Conservation (phyloP, 169 alveolate genomes). For the Plasmodium knowlesi region DNA sequence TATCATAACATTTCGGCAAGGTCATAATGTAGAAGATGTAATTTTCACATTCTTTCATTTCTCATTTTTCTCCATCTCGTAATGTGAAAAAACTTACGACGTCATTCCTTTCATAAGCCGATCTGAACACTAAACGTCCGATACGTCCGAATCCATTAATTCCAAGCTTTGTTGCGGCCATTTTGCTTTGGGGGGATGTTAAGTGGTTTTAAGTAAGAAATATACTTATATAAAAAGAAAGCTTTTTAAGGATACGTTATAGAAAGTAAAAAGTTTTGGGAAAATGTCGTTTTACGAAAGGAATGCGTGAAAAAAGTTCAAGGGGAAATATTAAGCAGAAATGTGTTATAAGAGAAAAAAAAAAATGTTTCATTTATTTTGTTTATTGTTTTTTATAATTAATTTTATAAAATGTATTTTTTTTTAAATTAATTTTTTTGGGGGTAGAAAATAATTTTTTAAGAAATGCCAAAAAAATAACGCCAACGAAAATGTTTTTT, state of each 20-base stretch:
- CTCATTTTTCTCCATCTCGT: not conserved
- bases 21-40: not conserved
- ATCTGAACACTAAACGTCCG: slow-evolving; percentile 98
- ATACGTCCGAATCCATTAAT: slow-evolving; percentile 99
- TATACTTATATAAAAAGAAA: not conserved
- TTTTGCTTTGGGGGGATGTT: slow-evolving; percentile 10
- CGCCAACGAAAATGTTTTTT: not conserved
- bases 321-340: not conserved
- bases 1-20: not conserved
- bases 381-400: not conserved
- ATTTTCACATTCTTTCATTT: not conserved
- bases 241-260: not conserved
- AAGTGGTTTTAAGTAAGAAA: not conserved
- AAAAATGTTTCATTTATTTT: not conserved
- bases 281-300: not conserved
- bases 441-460: not conserved
- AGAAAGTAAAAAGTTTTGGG: not conserved
- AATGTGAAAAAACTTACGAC: slow-evolving; percentile 74
- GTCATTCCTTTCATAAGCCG: slow-evolving; percentile 89
- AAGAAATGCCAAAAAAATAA: not conserved
- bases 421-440: not conserved
- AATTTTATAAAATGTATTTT: not conserved
- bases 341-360: not conserved
- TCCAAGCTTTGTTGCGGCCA: slow-evolving; percentile 94
- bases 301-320: not conserved